Base-by-base conservation (phyloP, 192 early-diverging fungal species). In the Dimargaris verticillata region DNA sequence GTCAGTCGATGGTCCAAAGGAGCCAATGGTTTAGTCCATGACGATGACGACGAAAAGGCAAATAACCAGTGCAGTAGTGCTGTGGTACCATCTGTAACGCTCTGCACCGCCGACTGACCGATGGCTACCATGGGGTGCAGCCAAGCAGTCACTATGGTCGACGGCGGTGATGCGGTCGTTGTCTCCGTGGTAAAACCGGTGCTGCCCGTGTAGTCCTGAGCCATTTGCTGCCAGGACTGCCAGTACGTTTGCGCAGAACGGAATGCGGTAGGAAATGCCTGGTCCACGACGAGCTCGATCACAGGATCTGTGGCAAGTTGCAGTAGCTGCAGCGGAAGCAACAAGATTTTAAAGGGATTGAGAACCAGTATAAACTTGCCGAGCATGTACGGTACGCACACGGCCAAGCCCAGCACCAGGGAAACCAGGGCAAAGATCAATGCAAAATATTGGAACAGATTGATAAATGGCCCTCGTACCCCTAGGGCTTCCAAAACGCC, bases 401-500 rank as follows among this genome's bases (percentile, higher is more conserved):
- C 72, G 7, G 85, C 83, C 25, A 78, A 66, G 18, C 76, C 77
- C 58, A 95, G 63, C 42, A 87, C 83, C 50, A 84, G 70, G 28
- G 78, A 64, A 29, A 93, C 80, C 61, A 95, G 66, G 13, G 88
- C 64, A 9, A 85, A 57, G 44, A 93, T 88, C 24, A 93, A 75
- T 10, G 84, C 74, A 51, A 88, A 88, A 67, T 92, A 89, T 64
- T 92, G 88, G 12, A 85, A 48, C 0, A 95, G 65, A 59, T 85
- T 76, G 66, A 81, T 74, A n/a, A 86, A 61, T 15, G 92, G 87
- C 0, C 95, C 95, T 9, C 86, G 78, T 66, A 98, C 79, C 11
- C 95, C 95, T 53, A 96, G 76, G n/a, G 90, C 82, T 53, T 94
- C 93, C 38, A 95, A 64, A n/a, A 88, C 70, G 5, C 82, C 85